Evolutionary conservation across 331 rosid genomes (phyloP), one percentile per base, ranked within the genome.

Genomic region (Malus hybrid): DNA sequence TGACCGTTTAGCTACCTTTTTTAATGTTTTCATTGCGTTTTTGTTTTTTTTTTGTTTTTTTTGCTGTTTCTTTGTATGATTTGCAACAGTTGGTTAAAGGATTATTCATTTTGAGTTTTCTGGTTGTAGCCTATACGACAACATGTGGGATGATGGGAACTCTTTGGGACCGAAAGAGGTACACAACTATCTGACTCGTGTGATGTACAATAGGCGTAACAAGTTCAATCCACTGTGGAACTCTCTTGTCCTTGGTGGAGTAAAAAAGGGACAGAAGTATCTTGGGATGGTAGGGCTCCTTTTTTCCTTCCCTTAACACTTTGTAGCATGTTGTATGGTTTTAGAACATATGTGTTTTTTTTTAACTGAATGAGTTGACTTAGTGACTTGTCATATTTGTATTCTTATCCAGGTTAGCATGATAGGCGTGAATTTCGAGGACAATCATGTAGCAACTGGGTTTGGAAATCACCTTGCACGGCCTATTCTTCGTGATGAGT

Each of bases 131-230:
- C 86, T 92, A 76, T 82, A 88, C 39, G 97, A 92, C 79, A 92
- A 87, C 88, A 92, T 90, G 97, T 92, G 96, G 96, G 97, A 90
- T 88, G 97, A 92, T 75, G 97, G 96, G 62, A 92, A 92, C 73
- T 86, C 96, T 57, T 68, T 92, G 53, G 97, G 97, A 32, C 97
- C 97, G 9, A 92, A 92, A 82, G 93, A 92, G 90, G 91, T 92
- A 29, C 97, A 87, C 78, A 89, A 87, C 85, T 92, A 90, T 86
- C 70, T 92, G 73, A 91, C 91, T 12, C 75, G 82, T 29, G 78
- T 90, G 81, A 89, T 89, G 96, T 89, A 89, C 70, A 81, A 77
- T 74, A 80, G 97, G 55, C 92, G 97, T 26, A 91, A 91, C 85
- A 91, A 91, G 86, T 89, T 91, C 78, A 83, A 89, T 48, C 97